Conservation (phyloP, 164 flowering plant species). For the Liquidambar formosana region DNA sequence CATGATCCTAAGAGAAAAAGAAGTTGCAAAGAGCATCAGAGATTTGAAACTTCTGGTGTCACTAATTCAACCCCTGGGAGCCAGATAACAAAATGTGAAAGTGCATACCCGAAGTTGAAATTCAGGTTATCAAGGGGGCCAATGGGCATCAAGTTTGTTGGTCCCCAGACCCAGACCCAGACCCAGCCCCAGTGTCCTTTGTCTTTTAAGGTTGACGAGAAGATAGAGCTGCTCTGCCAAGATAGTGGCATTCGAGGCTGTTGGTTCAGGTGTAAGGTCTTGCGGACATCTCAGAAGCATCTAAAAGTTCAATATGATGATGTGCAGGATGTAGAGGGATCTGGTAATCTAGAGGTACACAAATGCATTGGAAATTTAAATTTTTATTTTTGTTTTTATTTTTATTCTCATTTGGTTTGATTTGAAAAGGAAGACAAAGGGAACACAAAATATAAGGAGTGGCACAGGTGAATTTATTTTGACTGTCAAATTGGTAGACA, state of each 20-base stretch:
- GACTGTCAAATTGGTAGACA: not conserved
- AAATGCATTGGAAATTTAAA: not conserved
- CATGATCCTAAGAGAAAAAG: conserved; percentile 45
- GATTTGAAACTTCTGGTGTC: conserved; percentile 26
- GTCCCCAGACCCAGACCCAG: conserved; percentile 8
- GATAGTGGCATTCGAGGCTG: conserved; percentile 83
- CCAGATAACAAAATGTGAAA: conserved; percentile 20
- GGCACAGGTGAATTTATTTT: not conserved
- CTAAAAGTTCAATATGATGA: conserved; percentile 65
- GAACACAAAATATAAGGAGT: not conserved
- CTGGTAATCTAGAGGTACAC: conserved; percentile 66
- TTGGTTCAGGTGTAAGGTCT: conserved; percentile 69
- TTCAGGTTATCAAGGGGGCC: conserved; percentile 31
- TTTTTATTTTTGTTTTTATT: no score
- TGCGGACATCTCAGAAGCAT: conserved; percentile 39
- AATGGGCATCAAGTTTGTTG: conserved; percentile 23
- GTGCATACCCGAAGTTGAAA: conserved; percentile 35
- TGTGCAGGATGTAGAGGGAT: conserved; percentile 55
- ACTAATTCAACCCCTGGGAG: conserved; percentile 14
- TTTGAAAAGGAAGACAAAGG: not conserved
- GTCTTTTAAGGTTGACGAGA: conserved; percentile 43
- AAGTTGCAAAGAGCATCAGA: conserved; percentile 41
- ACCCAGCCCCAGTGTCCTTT: conserved; percentile 11
- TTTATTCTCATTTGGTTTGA: not conserved
- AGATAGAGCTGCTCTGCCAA: conserved; percentile 68